Evolutionary conservation across 768 basidiomycete species (phyloP).

Genomic region (Austroboletus eburneus): DNA sequence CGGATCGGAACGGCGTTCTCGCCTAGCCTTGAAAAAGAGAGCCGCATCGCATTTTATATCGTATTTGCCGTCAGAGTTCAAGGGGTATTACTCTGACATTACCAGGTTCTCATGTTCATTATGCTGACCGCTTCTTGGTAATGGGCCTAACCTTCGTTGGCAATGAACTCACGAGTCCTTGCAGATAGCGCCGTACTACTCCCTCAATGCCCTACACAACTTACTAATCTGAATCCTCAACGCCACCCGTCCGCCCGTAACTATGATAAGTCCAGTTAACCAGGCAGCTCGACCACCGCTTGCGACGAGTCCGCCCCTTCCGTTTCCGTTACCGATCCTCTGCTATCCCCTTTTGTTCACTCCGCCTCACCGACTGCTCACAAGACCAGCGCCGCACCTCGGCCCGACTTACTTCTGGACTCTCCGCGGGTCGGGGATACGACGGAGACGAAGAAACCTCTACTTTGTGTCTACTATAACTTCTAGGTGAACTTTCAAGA

Average conservation of each 20-base stretch:
- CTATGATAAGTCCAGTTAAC: too few species aligned
- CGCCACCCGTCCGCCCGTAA: too few species aligned
- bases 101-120: not conserved
- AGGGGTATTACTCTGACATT: not conserved
- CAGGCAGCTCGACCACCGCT: too few species aligned
- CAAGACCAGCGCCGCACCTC: too few species aligned
- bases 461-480: not conserved
- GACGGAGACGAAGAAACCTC: not conserved
- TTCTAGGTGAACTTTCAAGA: not conserved
- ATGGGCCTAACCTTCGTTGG: not conserved
- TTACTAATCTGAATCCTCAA: too few species aligned
- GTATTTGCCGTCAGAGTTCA: not conserved
- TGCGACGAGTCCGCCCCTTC: too few species aligned
- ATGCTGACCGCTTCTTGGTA: not conserved
- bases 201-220: not conserved
- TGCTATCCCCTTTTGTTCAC: too few species aligned
- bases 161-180: not conserved
- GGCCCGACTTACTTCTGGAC: not conserved
- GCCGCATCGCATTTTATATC: not conserved
- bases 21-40: not conserved
- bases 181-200: not conserved
- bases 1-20: constrained; percentile 1
- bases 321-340: too few species aligned
- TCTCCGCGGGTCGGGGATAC: not conserved
- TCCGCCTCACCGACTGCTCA: too few species aligned